Conservation (phyloP, 257 asterid genomes). For the Solanum phureja region DNA sequence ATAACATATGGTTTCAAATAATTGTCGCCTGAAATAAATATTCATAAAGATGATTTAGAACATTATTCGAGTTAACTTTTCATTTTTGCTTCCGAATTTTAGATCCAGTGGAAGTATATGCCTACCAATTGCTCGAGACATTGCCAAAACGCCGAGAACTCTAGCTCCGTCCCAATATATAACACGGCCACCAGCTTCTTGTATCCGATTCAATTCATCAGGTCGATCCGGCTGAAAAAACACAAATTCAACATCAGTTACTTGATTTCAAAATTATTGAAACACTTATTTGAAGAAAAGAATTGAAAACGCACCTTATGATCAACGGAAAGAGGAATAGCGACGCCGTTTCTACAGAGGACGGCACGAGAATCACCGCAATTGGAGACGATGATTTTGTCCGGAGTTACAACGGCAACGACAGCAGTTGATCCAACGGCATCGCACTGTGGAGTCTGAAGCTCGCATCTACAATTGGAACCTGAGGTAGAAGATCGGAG, state of each 20-base stretch:
- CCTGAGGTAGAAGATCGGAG: not conserved
- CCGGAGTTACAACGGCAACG: conserved; percentile 65
- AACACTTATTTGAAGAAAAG: not conserved
- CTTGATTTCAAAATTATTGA: not conserved
- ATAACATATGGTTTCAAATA: conserved; percentile 36
- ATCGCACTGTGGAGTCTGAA: conserved; percentile 81
- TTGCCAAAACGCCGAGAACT: conserved; percentile 50
- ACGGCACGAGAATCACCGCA: conserved; percentile 99
- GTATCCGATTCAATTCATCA: conserved; percentile 35
- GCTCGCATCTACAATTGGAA: conserved; percentile 75
- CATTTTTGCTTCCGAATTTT: not conserved
- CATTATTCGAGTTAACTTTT: too few species aligned
- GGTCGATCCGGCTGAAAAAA: conserved; percentile 24
- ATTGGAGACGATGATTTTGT: conserved; percentile 66
- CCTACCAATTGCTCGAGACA: conserved; percentile 63
- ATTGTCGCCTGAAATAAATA: conserved; percentile 18
- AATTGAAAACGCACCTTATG: conserved; percentile 49
- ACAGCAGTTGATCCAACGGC: conserved; percentile 99
- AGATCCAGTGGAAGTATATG: not conserved
- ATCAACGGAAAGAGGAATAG: conserved; percentile 76
- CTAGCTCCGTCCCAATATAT: conserved; percentile 25
- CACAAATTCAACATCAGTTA: not conserved
- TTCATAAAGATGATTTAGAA: not conserved
- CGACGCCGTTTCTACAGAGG: conserved; percentile 75
- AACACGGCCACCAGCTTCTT: conserved; percentile 41